These are phyloP conservation scores for Ceratonia siliqua DNA, from an alignment of 306 rosid genomes.

Conservation along the genomic window DNA sequence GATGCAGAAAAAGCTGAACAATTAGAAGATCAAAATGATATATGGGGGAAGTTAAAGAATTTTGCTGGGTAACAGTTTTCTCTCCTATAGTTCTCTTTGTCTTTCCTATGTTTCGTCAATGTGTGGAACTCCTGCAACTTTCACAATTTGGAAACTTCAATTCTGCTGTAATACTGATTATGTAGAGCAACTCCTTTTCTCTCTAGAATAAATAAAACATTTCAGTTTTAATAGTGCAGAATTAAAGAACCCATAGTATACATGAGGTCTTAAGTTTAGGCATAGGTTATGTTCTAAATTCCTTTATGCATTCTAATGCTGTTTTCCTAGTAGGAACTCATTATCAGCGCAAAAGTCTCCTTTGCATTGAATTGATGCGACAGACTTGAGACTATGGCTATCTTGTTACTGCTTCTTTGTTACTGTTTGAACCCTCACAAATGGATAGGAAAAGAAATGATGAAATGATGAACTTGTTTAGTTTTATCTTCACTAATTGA, in stretches of 20 bases:
- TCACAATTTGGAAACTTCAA: neutral
- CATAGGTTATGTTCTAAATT: neutral
- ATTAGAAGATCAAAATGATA: constrained; percentile 58
- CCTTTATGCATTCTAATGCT: neutral
- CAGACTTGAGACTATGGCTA: neutral
- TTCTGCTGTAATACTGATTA: constrained; percentile 12
- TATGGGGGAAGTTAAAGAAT: constrained; percentile 70
- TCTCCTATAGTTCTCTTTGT: constrained; percentile 18
- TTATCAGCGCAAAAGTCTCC: neutral
- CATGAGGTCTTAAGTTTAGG: neutral
- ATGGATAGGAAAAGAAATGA: neutral
- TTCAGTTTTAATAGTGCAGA: constrained; percentile 1
- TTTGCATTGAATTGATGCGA: constrained; percentile 11
- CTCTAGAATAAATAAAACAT: neutral
- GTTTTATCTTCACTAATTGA: neutral
- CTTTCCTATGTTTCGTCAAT: neutral
- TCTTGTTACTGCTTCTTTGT: constrained; percentile 1
- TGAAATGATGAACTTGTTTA: neutral
- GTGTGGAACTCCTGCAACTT: constrained; percentile 7
- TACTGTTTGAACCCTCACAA: constrained; percentile 13
- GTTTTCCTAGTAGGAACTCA: neutral
- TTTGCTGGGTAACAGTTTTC: constrained; percentile 69
- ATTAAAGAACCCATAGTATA: neutral
- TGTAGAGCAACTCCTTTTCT: neutral
- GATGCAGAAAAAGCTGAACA: constrained; percentile 53